These are phyloP conservation scores for Carex littledalei DNA, from an alignment of 176 grass and related monocot species.

Conservation along the genomic window DNA sequence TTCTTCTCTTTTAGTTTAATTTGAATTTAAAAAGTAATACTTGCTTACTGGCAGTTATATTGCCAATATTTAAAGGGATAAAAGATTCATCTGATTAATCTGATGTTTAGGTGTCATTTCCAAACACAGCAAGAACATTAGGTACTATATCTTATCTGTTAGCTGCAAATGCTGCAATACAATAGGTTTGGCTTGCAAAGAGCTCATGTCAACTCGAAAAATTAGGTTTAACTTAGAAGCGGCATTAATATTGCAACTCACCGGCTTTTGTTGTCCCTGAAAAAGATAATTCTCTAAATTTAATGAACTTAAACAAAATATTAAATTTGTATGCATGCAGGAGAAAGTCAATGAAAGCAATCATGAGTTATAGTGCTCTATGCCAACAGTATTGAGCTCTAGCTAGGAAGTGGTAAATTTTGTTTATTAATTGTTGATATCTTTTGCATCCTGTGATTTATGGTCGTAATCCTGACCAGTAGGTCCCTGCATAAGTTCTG, in stretches of 20 bases:
- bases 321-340: conserved; percentile 21
- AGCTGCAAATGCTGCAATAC: background rate
- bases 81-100: background rate
- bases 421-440: background rate
- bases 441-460: background rate
- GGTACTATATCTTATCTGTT: background rate
- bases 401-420: conserved; percentile 14
- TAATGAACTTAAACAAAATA: background rate
- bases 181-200: background rate
- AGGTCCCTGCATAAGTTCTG: background rate
- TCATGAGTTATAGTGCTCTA: conserved; percentile 13
- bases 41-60: background rate
- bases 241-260: background rate
- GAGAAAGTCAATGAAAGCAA: conserved; percentile 16
- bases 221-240: background rate
- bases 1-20: too few relatives aligned
- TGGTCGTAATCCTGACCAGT: background rate
- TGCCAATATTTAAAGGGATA: background rate
- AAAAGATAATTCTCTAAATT: background rate
- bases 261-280: background rate
- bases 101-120: background rate
- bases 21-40: background rate
- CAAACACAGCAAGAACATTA: background rate
- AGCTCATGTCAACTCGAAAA: background rate
- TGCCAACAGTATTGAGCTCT: background rate